Evolutionary conservation across 345 rosid genomes (phyloP).

Genomic region (Eucalyptus regnans): DNA sequence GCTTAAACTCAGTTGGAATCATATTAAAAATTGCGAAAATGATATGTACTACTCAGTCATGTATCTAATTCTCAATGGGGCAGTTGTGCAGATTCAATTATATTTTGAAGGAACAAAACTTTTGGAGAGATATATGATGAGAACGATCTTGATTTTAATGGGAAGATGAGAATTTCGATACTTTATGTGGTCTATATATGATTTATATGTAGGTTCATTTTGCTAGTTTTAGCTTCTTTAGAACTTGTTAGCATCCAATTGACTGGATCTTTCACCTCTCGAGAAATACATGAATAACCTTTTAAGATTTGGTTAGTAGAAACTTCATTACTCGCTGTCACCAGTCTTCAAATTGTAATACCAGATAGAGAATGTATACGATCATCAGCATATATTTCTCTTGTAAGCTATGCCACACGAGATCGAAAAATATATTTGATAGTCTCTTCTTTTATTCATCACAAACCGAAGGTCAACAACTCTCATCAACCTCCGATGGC

Average conservation of each 20-base stretch:
- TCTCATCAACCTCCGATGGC: too few species aligned
- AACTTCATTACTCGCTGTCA: background rate
- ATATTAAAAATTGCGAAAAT: background rate
- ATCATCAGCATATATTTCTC: background rate
- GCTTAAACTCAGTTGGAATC: background rate
- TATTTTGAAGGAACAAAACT: background rate
- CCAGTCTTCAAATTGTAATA: background rate
- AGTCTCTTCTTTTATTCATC: too few species aligned
- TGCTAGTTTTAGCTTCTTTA: background rate
- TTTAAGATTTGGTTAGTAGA: background rate
- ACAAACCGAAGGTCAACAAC: too few species aligned
- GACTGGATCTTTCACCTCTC: too few species aligned
- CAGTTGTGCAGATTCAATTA: accelerated
- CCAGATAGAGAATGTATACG: background rate
- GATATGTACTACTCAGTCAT: background rate
- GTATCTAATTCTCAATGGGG: too few species aligned
- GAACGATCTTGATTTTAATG: too few species aligned
- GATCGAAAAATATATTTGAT: background rate
- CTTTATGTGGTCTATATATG: background rate
- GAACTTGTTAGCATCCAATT: background rate
- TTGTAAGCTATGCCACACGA: background rate
- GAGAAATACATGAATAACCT: too few species aligned
- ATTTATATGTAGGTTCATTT: background rate
- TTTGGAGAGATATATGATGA: too few species aligned
- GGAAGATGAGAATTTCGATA: too few species aligned